These are phyloP conservation scores for Coemansia sp. DNA, from an alignment of 192 early-diverging fungal genomes.

Conservation along the genomic window DNA sequence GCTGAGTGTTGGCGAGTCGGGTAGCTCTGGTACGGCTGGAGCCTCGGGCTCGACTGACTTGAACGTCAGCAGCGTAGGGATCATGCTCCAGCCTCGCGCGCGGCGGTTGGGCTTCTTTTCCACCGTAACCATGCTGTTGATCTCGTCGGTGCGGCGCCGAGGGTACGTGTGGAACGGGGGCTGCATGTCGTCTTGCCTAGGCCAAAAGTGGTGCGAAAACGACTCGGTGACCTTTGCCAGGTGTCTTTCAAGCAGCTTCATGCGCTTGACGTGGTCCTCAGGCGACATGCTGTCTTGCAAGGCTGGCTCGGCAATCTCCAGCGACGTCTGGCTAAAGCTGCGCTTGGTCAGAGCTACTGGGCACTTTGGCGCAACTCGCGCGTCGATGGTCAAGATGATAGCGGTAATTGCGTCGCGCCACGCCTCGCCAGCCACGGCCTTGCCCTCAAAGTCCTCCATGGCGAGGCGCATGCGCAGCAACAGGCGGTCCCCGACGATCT, in stretches of 20 bases:
- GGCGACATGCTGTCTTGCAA: constrained; percentile 17
- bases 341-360: constrained; percentile 13
- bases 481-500: constrained; percentile 46
- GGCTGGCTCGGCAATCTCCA: constrained; percentile 10
- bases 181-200: constrained; percentile 34
- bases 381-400: constrained; percentile 52
- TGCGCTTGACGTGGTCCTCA: constrained; percentile 48
- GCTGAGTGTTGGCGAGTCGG: constrained; percentile 47
- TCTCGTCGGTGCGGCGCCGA: constrained; percentile 34
- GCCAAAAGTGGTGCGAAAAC: constrained; percentile 51
- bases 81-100: constrained; percentile 53
- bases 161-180: constrained; percentile 49
- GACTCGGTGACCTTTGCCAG: constrained; percentile 50
- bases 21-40: constrained; percentile 16
- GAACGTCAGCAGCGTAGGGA: constrained; percentile 48
- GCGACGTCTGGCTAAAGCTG: constrained; percentile 43
- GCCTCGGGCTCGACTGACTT: constrained; percentile 12
- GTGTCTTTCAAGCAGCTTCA: constrained; percentile 50
- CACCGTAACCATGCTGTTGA: constrained; percentile 1
- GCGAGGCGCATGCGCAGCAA: constrained; percentile 52
- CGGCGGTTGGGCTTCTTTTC: constrained; percentile 22
- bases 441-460: constrained; percentile 50
- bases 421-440: constrained; percentile 33
- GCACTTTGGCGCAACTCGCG: constrained; percentile 38
- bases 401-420: constrained; percentile 52